Base-by-base conservation (phyloP, 805 yeast species). In the Pichia nanzhaoensis region DNA sequence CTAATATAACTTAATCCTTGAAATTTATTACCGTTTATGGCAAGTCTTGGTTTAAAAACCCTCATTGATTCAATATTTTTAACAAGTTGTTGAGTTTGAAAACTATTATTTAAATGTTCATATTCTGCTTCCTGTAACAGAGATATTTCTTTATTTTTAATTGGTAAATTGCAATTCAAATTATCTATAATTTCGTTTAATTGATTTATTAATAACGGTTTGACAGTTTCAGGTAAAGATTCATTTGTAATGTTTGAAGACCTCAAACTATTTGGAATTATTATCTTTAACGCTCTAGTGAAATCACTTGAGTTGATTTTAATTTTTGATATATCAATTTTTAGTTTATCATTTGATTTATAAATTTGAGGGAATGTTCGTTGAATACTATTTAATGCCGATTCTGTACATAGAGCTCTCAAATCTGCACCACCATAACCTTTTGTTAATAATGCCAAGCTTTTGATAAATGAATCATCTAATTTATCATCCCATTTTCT, bases 351-450 rank as follows among this genome's bases (percentile, higher is more conserved):
- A 43, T 74, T 71, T 9, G 90, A 75, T 51, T 74, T 67, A 63
- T 93, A 93, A 37, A 93, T 91, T 63, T 93, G 98, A 0, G 99
- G 99, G 54, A 83, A 91, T 38, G 82, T 77, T 51, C 98, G 70
- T 64, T 91, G 97, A 34, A 93, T 91, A 56, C 96, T 82, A 56
- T 84, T 82, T 50, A 93, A 70, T 0, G 98, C 98, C 27, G 97
- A 90, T 60, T 93, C 99, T 0, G 98, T 91, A 61, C 98, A 89
- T 27, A 93, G 68, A 0, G 98, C 96, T 45, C 96, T 70, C 51
- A 93, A 68, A 63, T 93, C 99, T 2, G 99, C 98, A 68, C 99
- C 99, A 39, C 99, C 99, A 58, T 86, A 93, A 0, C 99, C 99
- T 60, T 90, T 91, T 0, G 99, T 91, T 46, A 87, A 65, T 18